Percentiles rank a stretch among this genome's conserved stretches.
Evolutionary conservation across 2,329 filamentous ascomycete species (phyloP).

Genomic region (Colletotrichum endophyticum): DNA sequence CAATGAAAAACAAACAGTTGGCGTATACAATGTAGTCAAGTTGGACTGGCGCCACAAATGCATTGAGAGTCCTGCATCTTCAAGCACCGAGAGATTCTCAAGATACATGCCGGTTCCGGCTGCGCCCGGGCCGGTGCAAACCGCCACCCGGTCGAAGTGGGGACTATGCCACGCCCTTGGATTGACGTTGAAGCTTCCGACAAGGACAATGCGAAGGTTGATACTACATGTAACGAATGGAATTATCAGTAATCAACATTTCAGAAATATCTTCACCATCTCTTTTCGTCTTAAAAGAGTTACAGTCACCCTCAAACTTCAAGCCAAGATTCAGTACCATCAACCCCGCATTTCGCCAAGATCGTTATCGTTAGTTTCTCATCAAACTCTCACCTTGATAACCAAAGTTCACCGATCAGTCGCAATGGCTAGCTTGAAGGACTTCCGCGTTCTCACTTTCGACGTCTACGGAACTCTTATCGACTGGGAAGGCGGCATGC

Average conservation of each 20-base stretch:
- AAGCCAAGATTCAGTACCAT: not conserved
- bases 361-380: not conserved
- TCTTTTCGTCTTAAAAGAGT: not conserved
- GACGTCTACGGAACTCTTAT: slow-evolving; percentile 84
- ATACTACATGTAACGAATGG: not conserved
- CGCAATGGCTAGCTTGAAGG: slow-evolving; percentile 21
- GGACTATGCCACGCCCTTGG: not conserved
- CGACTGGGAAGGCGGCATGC: slow-evolving; percentile 76
- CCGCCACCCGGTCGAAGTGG: not conserved
- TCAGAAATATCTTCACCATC: fast-evolving
- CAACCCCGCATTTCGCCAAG: not conserved
- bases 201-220: not conserved
- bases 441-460: slow-evolving; percentile 63
- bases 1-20: no score
- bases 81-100: not conserved
- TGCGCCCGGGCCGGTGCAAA: not conserved
- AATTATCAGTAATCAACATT: not conserved
- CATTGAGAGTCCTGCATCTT: not conserved
- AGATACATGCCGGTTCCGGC: not conserved
- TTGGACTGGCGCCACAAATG: not conserved
- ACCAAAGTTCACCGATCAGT: not conserved
- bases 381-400: not conserved
- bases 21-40: no score
- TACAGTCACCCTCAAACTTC: not conserved
- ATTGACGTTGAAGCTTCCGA: not conserved